phyloP scores from a whole-genome alignment of 163 green algal species.

The Trebouxia gelatinosa region DNA sequence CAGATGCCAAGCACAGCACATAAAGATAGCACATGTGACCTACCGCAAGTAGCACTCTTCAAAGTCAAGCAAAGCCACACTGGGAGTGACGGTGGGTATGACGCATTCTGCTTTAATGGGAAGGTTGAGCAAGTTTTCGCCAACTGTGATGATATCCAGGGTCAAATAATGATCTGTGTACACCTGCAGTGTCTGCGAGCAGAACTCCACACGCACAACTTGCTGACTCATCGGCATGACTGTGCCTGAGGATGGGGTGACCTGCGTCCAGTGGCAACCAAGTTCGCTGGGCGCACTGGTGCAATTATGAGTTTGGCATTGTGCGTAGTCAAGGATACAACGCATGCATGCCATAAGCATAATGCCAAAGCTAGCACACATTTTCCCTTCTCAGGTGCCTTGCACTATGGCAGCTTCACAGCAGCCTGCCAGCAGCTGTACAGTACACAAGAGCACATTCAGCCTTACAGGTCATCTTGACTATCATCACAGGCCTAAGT shows the following conservation, averaged over 20 bases:
- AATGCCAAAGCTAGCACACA: no score
- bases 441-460: background rate
- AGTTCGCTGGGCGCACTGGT: no score
- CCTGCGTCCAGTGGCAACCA: no score
- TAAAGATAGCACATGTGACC: no score
- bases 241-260: constrained; percentile 56
- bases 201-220: constrained; percentile 65
- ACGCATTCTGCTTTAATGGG: constrained; percentile 64
- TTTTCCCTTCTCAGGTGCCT: no score
- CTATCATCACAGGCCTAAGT: no score
- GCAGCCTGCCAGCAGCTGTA: background rate
- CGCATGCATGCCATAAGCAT: no score
- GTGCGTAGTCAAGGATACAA: no score
- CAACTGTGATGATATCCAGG: constrained; percentile 68
- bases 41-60: constrained; percentile 64
- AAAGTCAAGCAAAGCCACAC: constrained; percentile 61
- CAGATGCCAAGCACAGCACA: no score
- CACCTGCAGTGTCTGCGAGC: constrained; percentile 45
- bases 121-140: constrained; percentile 45
- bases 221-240: constrained; percentile 64
- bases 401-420: background rate
- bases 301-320: no score
- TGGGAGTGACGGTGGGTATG: constrained; percentile 59
- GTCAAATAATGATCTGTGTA: constrained; percentile 53
- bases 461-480: no score